These are phyloP conservation scores for Aspergillus pseudoterreus DNA, from an alignment of 2,329 filamentous ascomycete species.

Conservation along the genomic window DNA sequence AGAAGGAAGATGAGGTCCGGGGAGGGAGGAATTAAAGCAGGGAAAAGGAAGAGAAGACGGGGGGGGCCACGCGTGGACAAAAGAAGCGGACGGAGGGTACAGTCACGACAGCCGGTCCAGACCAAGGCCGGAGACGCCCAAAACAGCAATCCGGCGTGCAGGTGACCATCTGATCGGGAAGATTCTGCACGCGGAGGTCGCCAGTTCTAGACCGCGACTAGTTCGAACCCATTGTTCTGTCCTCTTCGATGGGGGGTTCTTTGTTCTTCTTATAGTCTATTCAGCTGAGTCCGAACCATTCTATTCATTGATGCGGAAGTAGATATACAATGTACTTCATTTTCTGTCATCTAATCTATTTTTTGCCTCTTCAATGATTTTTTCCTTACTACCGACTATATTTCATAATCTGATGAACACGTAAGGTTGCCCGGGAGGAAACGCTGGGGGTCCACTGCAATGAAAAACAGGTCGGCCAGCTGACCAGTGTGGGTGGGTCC, in stretches of 20 bases:
- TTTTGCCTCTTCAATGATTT: not conserved
- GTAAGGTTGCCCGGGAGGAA: not conserved
- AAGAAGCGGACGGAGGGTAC: not conserved
- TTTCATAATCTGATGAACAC: not conserved
- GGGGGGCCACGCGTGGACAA: not conserved
- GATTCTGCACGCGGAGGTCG: conserved; percentile 20
- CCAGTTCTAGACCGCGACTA: conserved; percentile 13
- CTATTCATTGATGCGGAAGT: no score
- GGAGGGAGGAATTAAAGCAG: conserved; percentile 4
- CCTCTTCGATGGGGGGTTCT: not conserved
- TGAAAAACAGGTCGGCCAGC: not conserved
- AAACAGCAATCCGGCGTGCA: conserved; percentile 17
- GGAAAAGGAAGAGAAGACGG: conserved; percentile 1
- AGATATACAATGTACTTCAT: not conserved
- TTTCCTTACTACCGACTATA: not conserved
- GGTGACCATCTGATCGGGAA: conserved; percentile 19
- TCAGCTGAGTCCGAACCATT: not conserved
- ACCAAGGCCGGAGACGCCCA: conserved; percentile 10
- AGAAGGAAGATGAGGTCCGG: not conserved
- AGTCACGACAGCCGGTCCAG: conserved; percentile 4
- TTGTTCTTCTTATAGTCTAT: not conserved
- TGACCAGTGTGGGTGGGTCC: not conserved
- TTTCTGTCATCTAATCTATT: not conserved
- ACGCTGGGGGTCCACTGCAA: not conserved
- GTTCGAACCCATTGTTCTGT: not conserved